Base-by-base conservation (phyloP, 768 basidiomycete species). In the Termitomyces sp. region DNA sequence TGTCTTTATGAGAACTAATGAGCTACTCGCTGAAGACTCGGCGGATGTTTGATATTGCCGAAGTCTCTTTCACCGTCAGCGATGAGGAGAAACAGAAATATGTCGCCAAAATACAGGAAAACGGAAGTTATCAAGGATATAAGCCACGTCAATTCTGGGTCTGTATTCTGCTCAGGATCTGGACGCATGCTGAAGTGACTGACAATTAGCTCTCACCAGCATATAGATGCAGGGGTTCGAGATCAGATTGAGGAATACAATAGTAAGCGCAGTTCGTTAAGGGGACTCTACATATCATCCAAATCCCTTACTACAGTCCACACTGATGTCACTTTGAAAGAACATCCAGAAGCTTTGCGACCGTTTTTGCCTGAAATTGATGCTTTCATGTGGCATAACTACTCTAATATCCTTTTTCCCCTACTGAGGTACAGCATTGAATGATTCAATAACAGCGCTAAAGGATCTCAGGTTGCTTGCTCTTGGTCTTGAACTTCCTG, bases 191-290 rank as follows among this genome's bases (percentile, higher is more conserved):
- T 13, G 12, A 14, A 36, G 34, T 36, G 1, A 36, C 14, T 36
- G 12, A 36, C n/a, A n/a, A n/a, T n/a, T 8, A 20, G 20, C 9
- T 1, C 40, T 20, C n/a, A n/a, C 8, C 20, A n/a, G n/a, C n/a
- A n/a, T n/a, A n/a, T n/a, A n/a, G n/a, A n/a, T n/a, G n/a, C n/a
- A n/a, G n/a, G n/a, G 88, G 82, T 88, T 22, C 76, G 70, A 18
- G 87, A 88, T 64, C 84, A 87, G 62, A 62, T 86, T 20, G 86
- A 88, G 63, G 73, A 81, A 54, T 87, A 88, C 64, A 84, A 82
- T 62, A 75, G 87, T 87, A 61, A n/a, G n/a, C n/a, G n/a, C n/a
- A n/a, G n/a, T n/a, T n/a, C n/a, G n/a, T n/a, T n/a, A n/a, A n/a
- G n/a, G n/a, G 24, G 6, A 7, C 26, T 18, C 2, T 39, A 22